These are phyloP conservation scores for Bipolaris bicolor DNA, from an alignment of 2,329 filamentous ascomycete species.

Conservation along the genomic window DNA sequence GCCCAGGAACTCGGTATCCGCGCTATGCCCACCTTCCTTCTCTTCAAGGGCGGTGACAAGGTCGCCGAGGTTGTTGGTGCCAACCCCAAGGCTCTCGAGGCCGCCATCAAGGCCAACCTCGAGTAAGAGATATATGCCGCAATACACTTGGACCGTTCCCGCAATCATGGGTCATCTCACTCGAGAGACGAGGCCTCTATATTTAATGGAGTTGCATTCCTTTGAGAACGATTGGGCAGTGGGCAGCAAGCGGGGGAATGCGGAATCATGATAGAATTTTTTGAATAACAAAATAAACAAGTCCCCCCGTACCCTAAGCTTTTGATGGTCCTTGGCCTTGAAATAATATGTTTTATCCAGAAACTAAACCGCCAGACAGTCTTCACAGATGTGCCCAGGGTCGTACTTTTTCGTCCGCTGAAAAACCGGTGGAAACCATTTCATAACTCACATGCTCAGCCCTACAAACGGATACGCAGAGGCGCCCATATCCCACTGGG, in stretches of 20 bases:
- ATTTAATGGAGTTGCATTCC: conserved; percentile 10
- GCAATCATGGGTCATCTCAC: conserved; percentile 14
- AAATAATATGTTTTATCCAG: neutral
- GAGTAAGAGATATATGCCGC: conserved; percentile 25
- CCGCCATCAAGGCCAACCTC: conserved; percentile 53
- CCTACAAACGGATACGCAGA: conserved; percentile 31
- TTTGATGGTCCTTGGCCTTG: neutral
- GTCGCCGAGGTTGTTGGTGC: conserved; percentile 77
- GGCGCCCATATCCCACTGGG: conserved; percentile 26
- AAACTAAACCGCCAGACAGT: neutral
- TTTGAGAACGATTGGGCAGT: neutral
- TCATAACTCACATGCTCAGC: neutral
- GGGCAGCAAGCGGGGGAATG: conserved; percentile 8
- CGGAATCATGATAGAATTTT: conserved; percentile 27
- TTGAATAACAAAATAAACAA: conserved; percentile 17
- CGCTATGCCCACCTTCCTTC: conserved; percentile 90
- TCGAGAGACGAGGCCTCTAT: conserved; percentile 17
- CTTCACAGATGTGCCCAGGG: neutral
- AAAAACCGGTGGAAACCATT: too few relatives aligned
- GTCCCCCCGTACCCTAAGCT: neutral
- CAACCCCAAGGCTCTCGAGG: conserved; percentile 71
- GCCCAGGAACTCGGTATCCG: conserved; percentile 78
- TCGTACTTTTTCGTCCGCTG: too few relatives aligned
- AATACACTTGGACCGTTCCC: neutral
- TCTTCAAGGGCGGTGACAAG: conserved; percentile 82